A percentile compares a stretch with the other conserved stretches of the same genome.
Evolutionary conservation across 257 asterid genomes (phyloP).

Genomic region (Gentiana dahurica): DNA sequence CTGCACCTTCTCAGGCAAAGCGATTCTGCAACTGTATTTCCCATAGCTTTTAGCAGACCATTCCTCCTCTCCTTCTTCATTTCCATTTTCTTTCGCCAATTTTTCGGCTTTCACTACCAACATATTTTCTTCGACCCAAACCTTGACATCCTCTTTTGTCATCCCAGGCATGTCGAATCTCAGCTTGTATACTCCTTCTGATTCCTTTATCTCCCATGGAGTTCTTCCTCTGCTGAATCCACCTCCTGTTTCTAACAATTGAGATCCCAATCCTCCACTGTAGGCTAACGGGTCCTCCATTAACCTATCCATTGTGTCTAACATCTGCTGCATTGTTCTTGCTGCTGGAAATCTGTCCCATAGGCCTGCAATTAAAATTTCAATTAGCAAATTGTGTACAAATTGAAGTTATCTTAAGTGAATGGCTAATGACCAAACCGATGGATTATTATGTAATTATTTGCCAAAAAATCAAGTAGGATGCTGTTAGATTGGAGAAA

Average conservation of each 20-base stretch:
- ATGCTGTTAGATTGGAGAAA: too few species aligned
- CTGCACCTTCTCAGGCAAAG: slow-evolving; percentile 65
- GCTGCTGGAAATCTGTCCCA: slow-evolving; percentile 76
- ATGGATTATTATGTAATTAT: too few species aligned
- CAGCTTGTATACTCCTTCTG: slow-evolving; percentile 45
- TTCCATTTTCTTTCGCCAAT: slow-evolving; percentile 5
- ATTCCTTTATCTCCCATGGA: slow-evolving; percentile 78
- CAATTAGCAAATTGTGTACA: background rate
- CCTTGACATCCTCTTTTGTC: slow-evolving; percentile 57
- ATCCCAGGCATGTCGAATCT: slow-evolving; percentile 81
- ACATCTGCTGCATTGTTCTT: slow-evolving; percentile 70
- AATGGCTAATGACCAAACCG: too few species aligned
- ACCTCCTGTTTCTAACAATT: slow-evolving; percentile 9
- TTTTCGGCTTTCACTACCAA: slow-evolving; percentile 60
- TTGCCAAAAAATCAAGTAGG: background rate
- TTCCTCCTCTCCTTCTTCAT: slow-evolving; percentile 22
- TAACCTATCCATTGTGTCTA: slow-evolving; percentile 69
- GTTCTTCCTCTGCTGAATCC: slow-evolving; percentile 49
- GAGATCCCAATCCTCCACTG: slow-evolving; percentile 17
- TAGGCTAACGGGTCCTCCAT: slow-evolving; percentile 51
- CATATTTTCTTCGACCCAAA: slow-evolving; percentile 67
- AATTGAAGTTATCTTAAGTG: too few species aligned
- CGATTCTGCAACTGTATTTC: slow-evolving; percentile 46
- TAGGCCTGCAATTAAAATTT: slow-evolving; percentile 24
- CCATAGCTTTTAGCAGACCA: slow-evolving; percentile 66